Base-by-base conservation (phyloP, 176 grass and related monocot genomes). In the Poa pratensis region DNA sequence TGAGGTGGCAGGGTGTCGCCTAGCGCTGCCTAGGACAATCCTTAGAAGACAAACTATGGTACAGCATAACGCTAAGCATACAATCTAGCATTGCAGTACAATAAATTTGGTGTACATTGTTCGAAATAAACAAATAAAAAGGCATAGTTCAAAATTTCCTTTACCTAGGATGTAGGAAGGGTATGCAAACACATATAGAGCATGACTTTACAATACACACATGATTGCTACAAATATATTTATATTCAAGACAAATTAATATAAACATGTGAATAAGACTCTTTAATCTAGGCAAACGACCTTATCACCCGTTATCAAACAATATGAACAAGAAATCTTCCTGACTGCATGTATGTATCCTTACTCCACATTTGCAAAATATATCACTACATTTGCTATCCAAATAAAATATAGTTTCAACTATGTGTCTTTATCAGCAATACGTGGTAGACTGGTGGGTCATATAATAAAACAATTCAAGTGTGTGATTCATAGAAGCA, bases 161-260 rank as follows among this genome's bases (percentile, higher is more conserved):
- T 59, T 42, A 59, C 53, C 53, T 45, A 46, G 23, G 37, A 83
- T 60, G 35, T 3, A 45, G 22, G 51, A 20, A 72, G 55, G 42
- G n/a, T 73, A 73, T 8, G 23, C 22, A 73, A 28, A 46, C 43
- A 49, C 57, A 79, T 27, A 42, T 19, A 51, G 9, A 22, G 18
- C 26, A 51, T 10, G 18, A 66, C 26, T 50, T 30, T 20, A 80
- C 17, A 66, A 67, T 80, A 51, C 11, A 22, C 1, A 23, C 27
- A 50, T 52, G 24, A 80, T 80, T 80, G 27, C 13, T 32, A 43
- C 45, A 80, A 80, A 66, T 64, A 79, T 30, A 67, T 67, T 40
- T 69, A 20, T 64, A 52, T 35, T 35, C 57, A 79, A 63, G 45
- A 80, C 26, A 32, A 22, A 2, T 45, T 27, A 46, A 10, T 50